A percentile compares a stretch with the other conserved stretches of the same genome.
Evolutionary conservation across 305 asterid genomes (phyloP).

Genomic region (Stenogyne calaminthoides): DNA sequence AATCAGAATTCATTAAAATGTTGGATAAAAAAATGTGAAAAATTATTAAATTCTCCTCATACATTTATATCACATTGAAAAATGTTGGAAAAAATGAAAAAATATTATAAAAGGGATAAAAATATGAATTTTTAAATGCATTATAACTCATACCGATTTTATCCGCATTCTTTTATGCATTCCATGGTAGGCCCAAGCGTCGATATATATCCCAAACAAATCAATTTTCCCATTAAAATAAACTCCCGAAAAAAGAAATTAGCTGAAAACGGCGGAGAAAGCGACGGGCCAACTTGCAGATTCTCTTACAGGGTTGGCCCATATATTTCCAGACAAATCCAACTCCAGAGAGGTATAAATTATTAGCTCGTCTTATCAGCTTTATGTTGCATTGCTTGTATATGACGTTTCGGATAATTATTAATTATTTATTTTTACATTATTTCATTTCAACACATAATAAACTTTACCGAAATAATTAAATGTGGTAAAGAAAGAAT

Average conservation of each 20-base stretch:
- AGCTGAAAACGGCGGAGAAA: constrained; percentile 51
- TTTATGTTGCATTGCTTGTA: constrained; percentile 22
- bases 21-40: too few relatives aligned
- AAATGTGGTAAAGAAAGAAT: neutral
- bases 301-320: constrained; percentile 34
- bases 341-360: neutral
- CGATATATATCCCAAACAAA: constrained; percentile 24
- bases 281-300: constrained; percentile 43
- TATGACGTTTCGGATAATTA: constrained; percentile 20
- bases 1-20: too few relatives aligned
- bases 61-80: too few relatives aligned
- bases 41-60: too few relatives aligned
- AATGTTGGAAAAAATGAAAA: too few relatives aligned
- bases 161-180: constrained; percentile 25
- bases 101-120: too few relatives aligned
- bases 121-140: too few relatives aligned
- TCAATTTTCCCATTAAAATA: neutral
- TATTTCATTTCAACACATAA: neutral
- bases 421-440: neutral
- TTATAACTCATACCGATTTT: too few relatives aligned
- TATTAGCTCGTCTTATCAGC: neutral
- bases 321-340: constrained; percentile 32
- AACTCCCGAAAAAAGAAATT: constrained; percentile 10
- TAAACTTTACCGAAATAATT: constrained; percentile 20
- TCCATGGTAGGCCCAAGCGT: constrained; percentile 28